Evolutionary conservation across 2,329 filamentous ascomycete species (phyloP).

Genomic region (Talaromyces pinophilus): DNA sequence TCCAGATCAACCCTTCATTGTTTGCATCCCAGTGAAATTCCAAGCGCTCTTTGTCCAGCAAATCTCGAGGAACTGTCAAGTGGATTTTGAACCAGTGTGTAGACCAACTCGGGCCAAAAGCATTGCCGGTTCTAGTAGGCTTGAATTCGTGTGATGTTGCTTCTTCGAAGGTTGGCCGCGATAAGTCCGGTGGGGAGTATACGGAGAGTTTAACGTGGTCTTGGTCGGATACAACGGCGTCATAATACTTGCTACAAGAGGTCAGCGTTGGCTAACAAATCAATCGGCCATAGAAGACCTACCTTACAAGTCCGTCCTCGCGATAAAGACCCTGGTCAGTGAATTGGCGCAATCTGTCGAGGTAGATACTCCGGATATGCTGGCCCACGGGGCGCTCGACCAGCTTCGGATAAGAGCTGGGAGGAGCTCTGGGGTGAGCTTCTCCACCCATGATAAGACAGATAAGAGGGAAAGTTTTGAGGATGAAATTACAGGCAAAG

Average conservation of each 20-base stretch:
- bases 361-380: constrained; percentile 82
- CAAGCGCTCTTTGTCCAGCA: constrained; percentile 75
- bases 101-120: constrained; percentile 92
- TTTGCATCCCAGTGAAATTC: constrained; percentile 96
- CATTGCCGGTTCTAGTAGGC: constrained; percentile 71
- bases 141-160: constrained; percentile 75
- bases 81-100: constrained; percentile 95
- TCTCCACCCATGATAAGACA: constrained; percentile 40
- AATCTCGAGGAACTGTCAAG: constrained; percentile 71
- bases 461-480: neutral
- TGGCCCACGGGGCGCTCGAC: constrained; percentile 64
- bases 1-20: constrained; percentile 95
- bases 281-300: constrained; percentile 35
- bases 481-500: neutral
- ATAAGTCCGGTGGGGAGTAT: constrained; percentile 77
- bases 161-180: constrained; percentile 82
- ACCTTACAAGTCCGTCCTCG: constrained; percentile 71
- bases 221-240: constrained; percentile 66
- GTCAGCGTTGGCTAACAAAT: constrained; percentile 11
- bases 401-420: constrained; percentile 52
- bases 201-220: constrained; percentile 81
- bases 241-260: constrained; percentile 65
- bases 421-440: constrained; percentile 35
- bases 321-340: constrained; percentile 77
- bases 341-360: constrained; percentile 78